Conservation (phyloP, 2,329 filamentous ascomycete species). For the Aureobasidium sp. region DNA sequence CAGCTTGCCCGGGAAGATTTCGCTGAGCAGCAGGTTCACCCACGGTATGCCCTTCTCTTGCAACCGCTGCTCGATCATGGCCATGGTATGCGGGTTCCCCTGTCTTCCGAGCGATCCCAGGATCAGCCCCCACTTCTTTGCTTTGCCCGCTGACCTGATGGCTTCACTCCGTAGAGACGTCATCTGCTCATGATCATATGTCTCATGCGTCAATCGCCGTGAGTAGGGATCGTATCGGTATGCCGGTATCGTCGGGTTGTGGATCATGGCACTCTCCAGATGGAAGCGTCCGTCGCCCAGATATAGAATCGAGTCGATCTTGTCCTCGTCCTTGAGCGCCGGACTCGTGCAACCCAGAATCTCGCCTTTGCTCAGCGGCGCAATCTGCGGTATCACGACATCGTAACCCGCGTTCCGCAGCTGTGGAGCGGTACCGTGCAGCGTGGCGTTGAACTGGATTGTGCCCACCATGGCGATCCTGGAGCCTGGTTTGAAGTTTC, state of each 20-base stretch:
- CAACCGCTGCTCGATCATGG: conserved; percentile 73
- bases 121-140: conserved; percentile 90
- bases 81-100: conserved; percentile 89
- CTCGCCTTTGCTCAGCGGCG: conserved; percentile 87
- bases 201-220: conserved; percentile 80
- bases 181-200: conserved; percentile 88
- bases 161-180: conserved; percentile 71
- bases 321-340: conserved; percentile 47
- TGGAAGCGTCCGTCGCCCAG: conserved; percentile 91
- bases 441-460: conserved; percentile 96
- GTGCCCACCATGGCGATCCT: conserved; percentile 91
- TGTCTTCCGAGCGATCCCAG: conserved; percentile 87
- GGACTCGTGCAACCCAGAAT: conserved; percentile 97
- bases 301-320: conserved; percentile 75
- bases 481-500: conserved; percentile 79
- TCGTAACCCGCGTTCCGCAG: conserved; percentile 80
- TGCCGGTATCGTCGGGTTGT: conserved; percentile 83
- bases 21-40: conserved; percentile 79
- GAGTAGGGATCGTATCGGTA: conserved; percentile 98
- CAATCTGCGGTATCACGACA: conserved; percentile 84
- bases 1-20: conserved; percentile 94
- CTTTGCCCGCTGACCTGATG: conserved; percentile 65
- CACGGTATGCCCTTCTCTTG: conserved; percentile 66
- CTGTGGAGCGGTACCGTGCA: conserved; percentile 73
- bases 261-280: conserved; percentile 97